Conservation (phyloP, 441 rosid species). For the Gossypium schwendimanii region DNA sequence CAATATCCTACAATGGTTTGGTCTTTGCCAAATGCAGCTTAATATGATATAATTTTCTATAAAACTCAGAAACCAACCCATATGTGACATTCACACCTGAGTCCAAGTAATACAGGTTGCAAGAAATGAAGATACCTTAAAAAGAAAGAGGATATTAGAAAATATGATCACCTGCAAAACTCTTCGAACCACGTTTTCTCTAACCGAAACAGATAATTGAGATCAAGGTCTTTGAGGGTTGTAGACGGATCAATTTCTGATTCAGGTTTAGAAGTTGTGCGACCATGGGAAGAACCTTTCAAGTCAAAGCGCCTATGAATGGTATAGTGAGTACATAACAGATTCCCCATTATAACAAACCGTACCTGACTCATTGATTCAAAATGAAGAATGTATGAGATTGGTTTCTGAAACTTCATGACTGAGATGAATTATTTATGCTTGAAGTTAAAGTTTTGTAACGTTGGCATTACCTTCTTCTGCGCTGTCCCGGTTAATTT, state of each 20-base stretch:
- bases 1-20: neutral
- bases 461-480: conserved; percentile 55
- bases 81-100: neutral
- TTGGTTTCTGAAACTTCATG: conserved; percentile 8
- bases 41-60: neutral
- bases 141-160: neutral
- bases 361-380: conserved; percentile 56
- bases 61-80: neutral
- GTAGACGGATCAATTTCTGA: conserved; percentile 74
- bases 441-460: conserved; percentile 5
- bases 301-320: conserved; percentile 90
- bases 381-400: conserved; percentile 19
- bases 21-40: neutral
- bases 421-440: neutral
- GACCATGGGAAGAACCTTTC: conserved; percentile 96
- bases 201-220: conserved; percentile 67
- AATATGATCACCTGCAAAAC: conserved; percentile 65
- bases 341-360: conserved; percentile 94
- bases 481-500: conserved; percentile 75
- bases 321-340: conserved; percentile 68
- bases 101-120: neutral
- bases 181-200: conserved; percentile 86
- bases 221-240: conserved; percentile 95
- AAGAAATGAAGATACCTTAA: neutral
- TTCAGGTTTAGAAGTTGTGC: conserved; percentile 76